phyloP scores from a whole-genome alignment of 257 asterid genomes.

The Solanum etuberosum region DNA sequence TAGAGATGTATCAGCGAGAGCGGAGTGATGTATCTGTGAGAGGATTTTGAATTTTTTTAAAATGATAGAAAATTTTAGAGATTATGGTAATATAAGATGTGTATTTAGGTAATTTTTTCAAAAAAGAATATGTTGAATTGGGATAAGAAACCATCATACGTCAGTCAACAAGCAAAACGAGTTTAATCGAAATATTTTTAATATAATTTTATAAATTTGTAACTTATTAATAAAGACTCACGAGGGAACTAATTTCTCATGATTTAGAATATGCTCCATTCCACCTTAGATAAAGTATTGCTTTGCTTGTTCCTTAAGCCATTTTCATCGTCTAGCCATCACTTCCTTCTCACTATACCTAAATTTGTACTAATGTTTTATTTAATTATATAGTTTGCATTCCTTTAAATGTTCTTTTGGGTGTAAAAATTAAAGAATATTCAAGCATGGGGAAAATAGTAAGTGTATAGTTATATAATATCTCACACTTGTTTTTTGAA shows the following conservation, averaged over 20 bases:
- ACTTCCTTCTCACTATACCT: not conserved
- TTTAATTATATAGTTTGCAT: not conserved
- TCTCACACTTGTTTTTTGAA: not conserved
- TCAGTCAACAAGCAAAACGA: not conserved
- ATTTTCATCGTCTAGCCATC: not conserved
- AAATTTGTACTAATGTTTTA: not conserved
- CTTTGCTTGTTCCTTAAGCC: not conserved
- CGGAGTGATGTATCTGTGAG: too few species aligned
- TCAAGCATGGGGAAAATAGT: not conserved
- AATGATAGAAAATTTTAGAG: too few species aligned
- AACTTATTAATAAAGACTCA: not conserved
- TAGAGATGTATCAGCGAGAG: too few species aligned
- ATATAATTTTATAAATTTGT: not conserved
- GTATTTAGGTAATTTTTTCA: too few species aligned
- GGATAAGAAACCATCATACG: not conserved
- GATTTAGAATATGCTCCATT: not conserved
- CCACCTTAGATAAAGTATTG: not conserved
- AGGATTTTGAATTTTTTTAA: too few species aligned
- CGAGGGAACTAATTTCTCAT: not conserved
- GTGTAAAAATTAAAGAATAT: not conserved
- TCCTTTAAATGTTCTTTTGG: not conserved
- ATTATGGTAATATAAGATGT: too few species aligned
- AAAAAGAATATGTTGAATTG: too few species aligned
- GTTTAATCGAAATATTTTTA: not conserved
- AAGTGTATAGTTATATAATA: not conserved